Base-by-base conservation (phyloP, 495 filamentous ascomycete species). In the Bryoglossum gracile region DNA sequence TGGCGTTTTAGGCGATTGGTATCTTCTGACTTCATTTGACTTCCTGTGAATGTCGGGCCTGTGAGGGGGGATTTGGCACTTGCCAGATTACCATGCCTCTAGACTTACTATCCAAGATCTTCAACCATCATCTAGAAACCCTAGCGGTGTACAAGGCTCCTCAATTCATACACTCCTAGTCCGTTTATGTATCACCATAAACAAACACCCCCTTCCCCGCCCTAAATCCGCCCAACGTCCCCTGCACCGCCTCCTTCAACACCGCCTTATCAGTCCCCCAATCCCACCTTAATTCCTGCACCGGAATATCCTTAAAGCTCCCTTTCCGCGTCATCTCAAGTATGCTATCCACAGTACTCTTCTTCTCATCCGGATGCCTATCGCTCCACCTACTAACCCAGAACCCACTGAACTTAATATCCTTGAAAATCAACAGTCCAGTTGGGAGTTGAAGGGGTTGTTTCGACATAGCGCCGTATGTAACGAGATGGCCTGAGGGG, bases 311-410 rank as follows among this genome's bases (percentile, higher is more conserved):
- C 65, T 78, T 81, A 58, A 98, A 90, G 62, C 82, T 76, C 3
- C 88, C 89, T 33, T 75, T 61, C 33, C 84, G 71, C 35, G 80
- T 86, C 60, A 92, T 56, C 19, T 80, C 75, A 47, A 97, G 65
- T 25, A 98, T 80, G 69, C 94, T 84, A 13, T 83, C 77, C 18
- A 97, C 81, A 34, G 84, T 94, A 54, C 69, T 75, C 61, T 78
- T 75, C 73, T 90, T 94, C 60, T 84, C 77, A 35, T 71, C 70
- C 1, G 84, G 78, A 60, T 94, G 70, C 60, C 75, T 68, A 62
- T 91, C 87, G 13, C 78, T 82, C 94, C 94, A 97, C 51, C 68
- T 80, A 57, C 83, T 89, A 19, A 97, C 81, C 92, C 92, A 98
- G 65, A 97, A 97, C 1, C 92, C 92, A 55, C 86, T 78, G 52